Evolutionary conservation across 441 rosid genomes (phyloP), one percentile per base, ranked within the genome.

Genomic region (Gossypium lobatum): DNA sequence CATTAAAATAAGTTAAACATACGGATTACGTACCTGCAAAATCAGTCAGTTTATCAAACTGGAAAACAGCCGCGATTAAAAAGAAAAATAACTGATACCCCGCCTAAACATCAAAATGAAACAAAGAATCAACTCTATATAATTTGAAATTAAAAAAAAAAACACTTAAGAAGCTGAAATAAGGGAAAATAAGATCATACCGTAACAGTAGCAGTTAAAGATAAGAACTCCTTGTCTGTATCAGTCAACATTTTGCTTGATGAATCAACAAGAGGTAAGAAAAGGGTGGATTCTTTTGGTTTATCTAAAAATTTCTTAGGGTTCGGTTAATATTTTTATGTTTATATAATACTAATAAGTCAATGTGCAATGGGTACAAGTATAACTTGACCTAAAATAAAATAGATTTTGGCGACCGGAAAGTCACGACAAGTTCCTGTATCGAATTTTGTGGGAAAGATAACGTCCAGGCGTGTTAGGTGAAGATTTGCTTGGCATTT

Each of bases 31-130:
- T 85, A 91, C 97, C 98, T 4, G 98, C 97, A 76, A 93, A 89
- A 87, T 93, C 98, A 21, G 95, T 92, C 83, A 93, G 91, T 91
- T 92, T 87, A 80, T 93, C 97, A 66, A 90, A 79, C 83, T 89
- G 90, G 83, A 89, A 87, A 74, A 90, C 86, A 71, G 92, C 96
- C 57, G 95, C 91, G 88, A 93, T 77, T 58, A 89, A 67, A 59
- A 93, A 93, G 85, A 93, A 93, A 28, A 87, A 65, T 2, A 89
- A 78, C 80, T 93, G 97, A 73, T 92, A 93, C 46, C 79, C 91
- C 79, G 86, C 92, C 98, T 93, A 76, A 70, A 21, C 69, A 71
- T 26, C 58, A 34, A 57, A 28, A n/a, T 3, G 39, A 72, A 20
- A 10, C 8, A 31, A 50, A 76, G 17, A 34, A 39, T 31, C 3